Base-by-base conservation (phyloP, 345 rosid species). In the Diplotaxis tenuifolia region DNA sequence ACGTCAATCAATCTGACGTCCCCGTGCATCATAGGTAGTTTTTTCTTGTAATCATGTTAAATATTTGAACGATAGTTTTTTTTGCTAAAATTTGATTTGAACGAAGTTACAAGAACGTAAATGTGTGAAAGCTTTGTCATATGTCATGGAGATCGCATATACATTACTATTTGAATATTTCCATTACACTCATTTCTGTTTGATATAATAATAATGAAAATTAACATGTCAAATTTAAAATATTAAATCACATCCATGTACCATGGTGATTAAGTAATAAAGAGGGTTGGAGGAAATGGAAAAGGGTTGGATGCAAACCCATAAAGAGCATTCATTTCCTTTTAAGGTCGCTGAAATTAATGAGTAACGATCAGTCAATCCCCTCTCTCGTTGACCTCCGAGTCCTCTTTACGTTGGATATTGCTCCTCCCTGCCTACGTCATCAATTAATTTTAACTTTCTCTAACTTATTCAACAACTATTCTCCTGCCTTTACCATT, bases 241-340 rank as follows among this genome's bases (percentile, higher is more conserved):
- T n/a, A 50, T 10, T 7, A 55, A 15, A 71, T 10, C 36, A 61
- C 32, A 21, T 40, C 11, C 29, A 72, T 72, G 76, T 64, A 53
- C 56, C 29, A 22, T 55, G 60, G 60, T 23, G 7, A 20, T 20
- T 20, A 63, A 60, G 64, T 66, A 56, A 76, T 70, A 76, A 70
- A 70, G 80, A 70, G 67, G 67, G 71, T 50, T 54, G 55, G 31
- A 64, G 53, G 7, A 76, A 70, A 63, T 42, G 75, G 80, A 57
- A 76, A 70, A 62, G 42, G 76, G 80, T 71, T 76, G 80, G 80
- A 76, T 47, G 76, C 80, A 71, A 76, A 57, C 36, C 71, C 80
- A 76, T 76, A 47, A 76, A 71, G 75, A 70, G 76, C 80, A 76
- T 76, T 76, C 80, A 76, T 76, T 76, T 76, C 80, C 71, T 65